Percentiles rank a stretch among this genome's conserved stretches.
Evolutionary conservation across 108 stramenopile genomes (phyloP).

Genomic region (Conticribra weissflogii): DNA sequence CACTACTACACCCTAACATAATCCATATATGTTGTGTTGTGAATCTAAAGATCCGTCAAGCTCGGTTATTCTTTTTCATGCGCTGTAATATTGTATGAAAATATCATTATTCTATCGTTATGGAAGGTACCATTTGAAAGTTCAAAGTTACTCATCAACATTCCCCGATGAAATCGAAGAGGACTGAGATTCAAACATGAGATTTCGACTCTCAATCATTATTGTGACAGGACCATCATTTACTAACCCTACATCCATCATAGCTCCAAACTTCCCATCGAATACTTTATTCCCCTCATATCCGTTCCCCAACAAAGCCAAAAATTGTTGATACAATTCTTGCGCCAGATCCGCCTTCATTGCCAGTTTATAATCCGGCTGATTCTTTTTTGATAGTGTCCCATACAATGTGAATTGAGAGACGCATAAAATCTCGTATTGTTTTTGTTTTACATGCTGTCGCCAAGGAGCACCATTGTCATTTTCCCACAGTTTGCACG

Average conservation of each 20-base stretch:
- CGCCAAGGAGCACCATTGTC: slow-evolving; percentile 72
- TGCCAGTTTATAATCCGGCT: slow-evolving; percentile 84
- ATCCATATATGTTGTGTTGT: no score
- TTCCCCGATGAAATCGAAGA: slow-evolving; percentile 16
- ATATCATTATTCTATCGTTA: no score
- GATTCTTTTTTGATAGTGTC: slow-evolving; percentile 79
- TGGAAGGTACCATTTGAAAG: no score
- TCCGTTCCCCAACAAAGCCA: slow-evolving; percentile 59
- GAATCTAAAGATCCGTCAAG: no score
- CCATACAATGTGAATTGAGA: slow-evolving; percentile 90
- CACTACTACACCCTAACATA: no score
- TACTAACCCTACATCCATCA: slow-evolving; percentile 88
- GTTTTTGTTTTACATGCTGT: slow-evolving; percentile 76
- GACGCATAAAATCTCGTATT: slow-evolving; percentile 74
- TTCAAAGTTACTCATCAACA: no score
- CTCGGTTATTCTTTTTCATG: no score
- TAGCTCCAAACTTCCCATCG: slow-evolving; percentile 85
- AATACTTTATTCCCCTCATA: slow-evolving; percentile 71
- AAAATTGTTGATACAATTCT: slow-evolving; percentile 68
- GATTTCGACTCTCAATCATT: slow-evolving; percentile 76
- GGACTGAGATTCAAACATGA: slow-evolving; percentile 5
- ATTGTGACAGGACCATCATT: slow-evolving; percentile 93
- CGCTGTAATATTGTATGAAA: no score
- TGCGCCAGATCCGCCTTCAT: slow-evolving; percentile 79
- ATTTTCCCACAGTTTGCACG: slow-evolving; percentile 83